These are phyloP conservation scores for Alternaria dauci DNA, from an alignment of 2,329 filamentous ascomycete species.

Conservation along the genomic window DNA sequence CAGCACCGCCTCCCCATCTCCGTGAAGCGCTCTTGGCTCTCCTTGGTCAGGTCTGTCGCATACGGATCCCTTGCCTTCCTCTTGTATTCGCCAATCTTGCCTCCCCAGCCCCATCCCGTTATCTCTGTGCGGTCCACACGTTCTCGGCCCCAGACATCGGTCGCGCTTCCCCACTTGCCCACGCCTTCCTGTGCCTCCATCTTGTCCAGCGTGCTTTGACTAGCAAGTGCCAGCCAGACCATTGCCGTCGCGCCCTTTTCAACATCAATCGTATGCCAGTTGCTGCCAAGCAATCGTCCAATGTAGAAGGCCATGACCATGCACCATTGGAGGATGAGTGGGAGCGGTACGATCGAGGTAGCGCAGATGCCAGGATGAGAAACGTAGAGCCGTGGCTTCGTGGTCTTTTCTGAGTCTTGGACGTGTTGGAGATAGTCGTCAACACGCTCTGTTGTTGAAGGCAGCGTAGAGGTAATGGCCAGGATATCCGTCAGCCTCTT, in stretches of 20 bases:
- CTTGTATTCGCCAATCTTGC: conserved; percentile 61
- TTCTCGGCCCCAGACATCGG: conserved; percentile 65
- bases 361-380: conserved; percentile 87
- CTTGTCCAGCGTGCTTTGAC: conserved; percentile 68
- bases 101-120: conserved; percentile 79
- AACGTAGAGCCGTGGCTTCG: conserved; percentile 73
- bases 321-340: conserved; percentile 71
- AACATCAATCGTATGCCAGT: conserved; percentile 82
- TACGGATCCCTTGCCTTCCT: conserved; percentile 66
- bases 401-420: conserved; percentile 24
- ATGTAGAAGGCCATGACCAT: conserved; percentile 75
- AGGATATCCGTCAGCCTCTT: conserved; percentile 90
- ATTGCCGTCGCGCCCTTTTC: conserved; percentile 80
- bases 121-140: conserved; percentile 81
- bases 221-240: conserved; percentile 78
- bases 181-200: conserved; percentile 61
- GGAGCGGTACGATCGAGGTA: conserved; percentile 81
- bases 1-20: conserved; percentile 68
- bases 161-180: conserved; percentile 86
- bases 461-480: conserved; percentile 74
- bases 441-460: conserved; percentile 64
- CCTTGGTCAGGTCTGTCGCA: conserved; percentile 66
- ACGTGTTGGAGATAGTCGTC: conserved; percentile 35
- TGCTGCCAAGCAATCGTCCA: conserved; percentile 79
- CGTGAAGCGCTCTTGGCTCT: conserved; percentile 69